Percentiles rank a stretch among this genome's conserved stretches.
Evolutionary conservation across 257 asterid genomes (phyloP).

Genomic region (Echites panduratus): DNA sequence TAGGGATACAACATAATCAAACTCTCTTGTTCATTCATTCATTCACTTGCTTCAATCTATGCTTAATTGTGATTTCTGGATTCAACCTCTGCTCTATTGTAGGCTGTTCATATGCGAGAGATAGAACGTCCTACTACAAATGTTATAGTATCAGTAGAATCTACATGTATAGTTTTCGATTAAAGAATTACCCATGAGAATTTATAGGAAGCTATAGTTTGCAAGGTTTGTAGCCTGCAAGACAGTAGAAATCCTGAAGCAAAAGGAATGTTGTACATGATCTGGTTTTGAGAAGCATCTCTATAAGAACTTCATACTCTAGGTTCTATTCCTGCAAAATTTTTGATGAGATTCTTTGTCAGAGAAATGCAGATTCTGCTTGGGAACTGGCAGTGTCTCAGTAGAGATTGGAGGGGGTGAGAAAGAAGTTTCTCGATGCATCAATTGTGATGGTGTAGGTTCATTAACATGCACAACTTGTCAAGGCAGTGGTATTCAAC

Average conservation of each 20-base stretch:
- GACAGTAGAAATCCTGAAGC: neutral
- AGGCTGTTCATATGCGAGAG: neutral
- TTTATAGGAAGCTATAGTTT: neutral
- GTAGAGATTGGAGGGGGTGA: slow-evolving; percentile 84
- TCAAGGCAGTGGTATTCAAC: slow-evolving; percentile 98
- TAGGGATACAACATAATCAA: neutral
- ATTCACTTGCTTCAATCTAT: neutral
- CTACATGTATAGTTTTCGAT: neutral
- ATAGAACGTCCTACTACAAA: neutral
- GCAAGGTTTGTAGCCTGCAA: neutral
- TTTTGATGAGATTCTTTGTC: slow-evolving; percentile 18
- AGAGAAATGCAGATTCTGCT: slow-evolving; percentile 87
- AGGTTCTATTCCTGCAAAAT: neutral
- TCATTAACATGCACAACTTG: slow-evolving; percentile 94
- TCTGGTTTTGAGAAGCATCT: neutral
- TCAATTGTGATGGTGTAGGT: slow-evolving; percentile 82
- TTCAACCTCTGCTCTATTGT: neutral
- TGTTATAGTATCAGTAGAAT: neutral
- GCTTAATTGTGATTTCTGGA: neutral
- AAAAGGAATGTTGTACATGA: neutral
- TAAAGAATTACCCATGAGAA: neutral
- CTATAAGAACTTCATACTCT: neutral
- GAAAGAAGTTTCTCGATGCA: slow-evolving; percentile 76
- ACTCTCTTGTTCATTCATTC: neutral
- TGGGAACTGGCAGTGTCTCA: slow-evolving; percentile 65